Evolutionary conservation across 768 basidiomycete genomes (phyloP).

Genomic region (Neoboletus subvelutipes): DNA sequence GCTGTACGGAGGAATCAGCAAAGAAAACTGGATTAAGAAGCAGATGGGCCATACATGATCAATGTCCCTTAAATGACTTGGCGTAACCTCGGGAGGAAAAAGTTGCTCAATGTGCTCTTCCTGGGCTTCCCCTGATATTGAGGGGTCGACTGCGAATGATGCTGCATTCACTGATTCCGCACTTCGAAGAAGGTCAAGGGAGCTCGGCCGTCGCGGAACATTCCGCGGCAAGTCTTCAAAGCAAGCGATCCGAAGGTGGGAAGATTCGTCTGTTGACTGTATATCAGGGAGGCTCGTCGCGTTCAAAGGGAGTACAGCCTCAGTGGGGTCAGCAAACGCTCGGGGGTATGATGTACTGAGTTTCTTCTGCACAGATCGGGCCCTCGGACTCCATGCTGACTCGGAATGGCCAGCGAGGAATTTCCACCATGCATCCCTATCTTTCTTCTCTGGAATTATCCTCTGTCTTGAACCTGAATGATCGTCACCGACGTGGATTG

Average conservation of each 20-base stretch:
- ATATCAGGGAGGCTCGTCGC: background rate
- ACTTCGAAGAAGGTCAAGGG: background rate
- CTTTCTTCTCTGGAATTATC: constrained; percentile 65
- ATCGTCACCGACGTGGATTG: constrained; percentile 35
- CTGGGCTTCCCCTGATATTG: background rate
- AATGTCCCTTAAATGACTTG: constrained; percentile 53
- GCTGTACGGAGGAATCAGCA: constrained; percentile 39
- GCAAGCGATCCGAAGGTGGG: background rate
- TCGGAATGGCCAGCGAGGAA: constrained; percentile 70
- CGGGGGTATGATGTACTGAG: constrained; percentile 20
- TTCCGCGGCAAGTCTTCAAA: background rate
- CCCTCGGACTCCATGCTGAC: constrained; percentile 57
- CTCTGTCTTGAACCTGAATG: constrained; percentile 23
- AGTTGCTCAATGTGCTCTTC: constrained; percentile 10
- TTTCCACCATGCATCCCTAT: constrained; percentile 79
- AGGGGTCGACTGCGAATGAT: background rate
- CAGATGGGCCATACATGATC: constrained; percentile 59
- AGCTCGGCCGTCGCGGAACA: background rate
- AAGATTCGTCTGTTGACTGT: constrained; percentile 4
- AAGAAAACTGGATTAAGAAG: background rate
- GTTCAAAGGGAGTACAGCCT: background rate
- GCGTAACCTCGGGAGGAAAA: constrained; percentile 56
- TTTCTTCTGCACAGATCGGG: constrained; percentile 15
- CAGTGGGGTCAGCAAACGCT: constrained; percentile 35
- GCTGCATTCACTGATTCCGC: background rate